Evolutionary conservation across 139 green algal genomes (phyloP), one percentile per base, ranked within the genome.

Genomic region (Picochlorum sp.): DNA sequence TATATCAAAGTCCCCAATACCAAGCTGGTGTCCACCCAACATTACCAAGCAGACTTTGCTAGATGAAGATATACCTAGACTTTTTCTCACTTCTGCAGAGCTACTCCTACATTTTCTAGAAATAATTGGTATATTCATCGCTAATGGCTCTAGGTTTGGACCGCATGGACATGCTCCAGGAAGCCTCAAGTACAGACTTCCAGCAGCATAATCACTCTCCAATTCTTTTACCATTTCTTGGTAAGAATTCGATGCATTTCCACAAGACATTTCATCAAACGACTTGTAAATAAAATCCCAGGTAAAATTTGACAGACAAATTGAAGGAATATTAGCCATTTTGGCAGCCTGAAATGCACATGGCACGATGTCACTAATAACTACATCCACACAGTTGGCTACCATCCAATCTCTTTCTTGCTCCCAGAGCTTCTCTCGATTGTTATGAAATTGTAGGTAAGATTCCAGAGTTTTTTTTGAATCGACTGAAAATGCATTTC

Each of bases 271-370:
- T n/a, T 47, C 8, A 10, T n/a, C 39, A 47, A 47, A 47, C 20
- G 39, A 47, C 22, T 16, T 55, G 43, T 82, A 88, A 13, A 88
- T 74, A 47, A 85, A 88, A 70, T 88, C 80, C 77, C 73, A 84
- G 41, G 66, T 79, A 72, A 89, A 89, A 65, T 89, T 89, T 31
- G 61, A 75, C 13, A 89, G 69, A 31, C 64, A 72, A 2, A 85
- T 63, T 10, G 55, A 69, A 12, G 80, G 74, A 7, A 89, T 61
- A 37, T 62, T 65, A n/a, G 65, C 76, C 6, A 33, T 35, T 12
- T 55, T 33, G 32, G 81, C 81, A n/a, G 80, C 80, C 43, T 70
- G 57, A 35, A 70, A 86, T 12, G 68, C 72, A 10, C 88, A 43
- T 3, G 81, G 81, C 16, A 88, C 78, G 3, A 84, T 68, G 57